Percentiles rank a stretch among this genome's conserved stretches.
These are phyloP conservation scores for Vaccinium darrowii DNA, from an alignment of 148 eudicot species.

Conservation along the genomic window DNA sequence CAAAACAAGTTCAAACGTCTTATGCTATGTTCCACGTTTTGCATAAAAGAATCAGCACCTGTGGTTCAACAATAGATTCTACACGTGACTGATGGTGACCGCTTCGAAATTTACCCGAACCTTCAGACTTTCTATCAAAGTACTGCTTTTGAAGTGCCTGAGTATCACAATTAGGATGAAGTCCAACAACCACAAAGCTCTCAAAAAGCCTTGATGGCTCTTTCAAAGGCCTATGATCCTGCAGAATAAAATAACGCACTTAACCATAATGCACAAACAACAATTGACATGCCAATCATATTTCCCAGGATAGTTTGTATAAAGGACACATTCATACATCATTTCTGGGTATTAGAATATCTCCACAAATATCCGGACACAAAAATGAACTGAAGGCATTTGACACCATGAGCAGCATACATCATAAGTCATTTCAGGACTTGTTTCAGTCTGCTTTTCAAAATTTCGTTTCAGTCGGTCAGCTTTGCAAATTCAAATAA, in stretches of 20 bases:
- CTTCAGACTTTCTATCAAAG: conserved; percentile 69
- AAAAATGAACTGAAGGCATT: not conserved
- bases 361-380: not conserved
- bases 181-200: conserved; percentile 96
- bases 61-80: conserved; percentile 88
- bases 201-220: conserved; percentile 90
- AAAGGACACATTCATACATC: not conserved
- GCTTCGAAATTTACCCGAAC: conserved; percentile 70
- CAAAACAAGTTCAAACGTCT: conserved; percentile 4
- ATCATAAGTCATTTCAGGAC: not conserved
- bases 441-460: not conserved
- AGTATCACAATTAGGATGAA: conserved; percentile 82
- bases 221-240: conserved; percentile 76
- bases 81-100: conserved; percentile 71
- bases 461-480: not conserved
- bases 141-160: conserved; percentile 64
- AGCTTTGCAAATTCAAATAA: conserved; percentile 4
- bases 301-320: not conserved
- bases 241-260: conserved; percentile 22
- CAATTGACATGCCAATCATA: not conserved
- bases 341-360: not conserved
- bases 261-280: not conserved
- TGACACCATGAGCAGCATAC: not conserved
- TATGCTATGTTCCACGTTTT: conserved; percentile 1
- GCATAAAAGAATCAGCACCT: conserved; percentile 45